Evolutionary conservation across 208 protist genomes (phyloP).

Genomic region (Leishmania martiniquensis): DNA sequence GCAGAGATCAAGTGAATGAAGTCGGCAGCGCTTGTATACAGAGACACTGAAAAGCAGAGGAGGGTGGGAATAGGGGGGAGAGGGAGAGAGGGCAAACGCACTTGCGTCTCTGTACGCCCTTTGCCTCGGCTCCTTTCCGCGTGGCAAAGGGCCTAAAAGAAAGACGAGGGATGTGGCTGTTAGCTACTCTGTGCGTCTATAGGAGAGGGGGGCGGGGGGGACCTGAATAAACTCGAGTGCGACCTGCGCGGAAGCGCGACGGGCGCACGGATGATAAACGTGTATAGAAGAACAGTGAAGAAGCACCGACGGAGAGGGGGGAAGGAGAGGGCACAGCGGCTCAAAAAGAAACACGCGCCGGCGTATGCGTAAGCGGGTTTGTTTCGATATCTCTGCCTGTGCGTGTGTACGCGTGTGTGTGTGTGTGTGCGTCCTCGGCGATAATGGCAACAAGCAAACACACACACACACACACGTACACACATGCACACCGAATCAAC

Average conservation of each 20-base stretch:
- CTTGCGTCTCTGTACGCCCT: neutral
- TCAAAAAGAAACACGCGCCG: neutral
- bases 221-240: neutral
- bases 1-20: neutral
- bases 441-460: no score
- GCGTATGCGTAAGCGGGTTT: neutral
- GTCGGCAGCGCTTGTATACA: neutral
- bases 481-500: neutral
- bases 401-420: neutral
- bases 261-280: neutral
- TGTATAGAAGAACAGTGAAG: conserved; percentile 6
- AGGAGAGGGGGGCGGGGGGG: neutral
- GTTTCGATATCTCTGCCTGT: no score
- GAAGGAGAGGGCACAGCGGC: neutral
- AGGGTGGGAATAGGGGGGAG: neutral
- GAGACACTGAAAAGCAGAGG: neutral
- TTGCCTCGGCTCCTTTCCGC: no score
- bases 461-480: no score
- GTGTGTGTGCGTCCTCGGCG: neutral
- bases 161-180: neutral
- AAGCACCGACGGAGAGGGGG: neutral
- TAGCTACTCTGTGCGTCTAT: no score
- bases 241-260: neutral
- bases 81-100: neutral
- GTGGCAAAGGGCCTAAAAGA: no score